Evolutionary conservation across 208 protist species (phyloP).

Genomic region (Trypanosoma conorhini): DNA sequence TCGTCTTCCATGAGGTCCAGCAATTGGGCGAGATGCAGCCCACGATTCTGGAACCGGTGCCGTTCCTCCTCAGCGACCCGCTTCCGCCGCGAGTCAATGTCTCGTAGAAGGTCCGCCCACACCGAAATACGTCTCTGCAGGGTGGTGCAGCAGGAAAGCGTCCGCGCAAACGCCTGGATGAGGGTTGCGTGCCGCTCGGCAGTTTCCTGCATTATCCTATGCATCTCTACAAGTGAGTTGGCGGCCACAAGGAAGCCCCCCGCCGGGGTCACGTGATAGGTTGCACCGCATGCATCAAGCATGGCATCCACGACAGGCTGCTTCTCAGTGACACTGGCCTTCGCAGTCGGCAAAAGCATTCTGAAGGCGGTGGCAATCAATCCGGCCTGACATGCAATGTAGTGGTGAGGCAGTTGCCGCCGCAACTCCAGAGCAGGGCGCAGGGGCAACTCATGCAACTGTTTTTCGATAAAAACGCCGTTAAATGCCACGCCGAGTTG

Average conservation of each 20-base stretch:
- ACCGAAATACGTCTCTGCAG: conserved; percentile 6
- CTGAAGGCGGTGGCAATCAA: conserved; percentile 21
- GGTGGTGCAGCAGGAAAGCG: neutral
- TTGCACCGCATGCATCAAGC: neutral
- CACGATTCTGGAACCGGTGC: neutral
- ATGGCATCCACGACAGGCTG: conserved; percentile 1
- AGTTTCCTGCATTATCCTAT: conserved; percentile 5
- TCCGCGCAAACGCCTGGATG: conserved; percentile 23
- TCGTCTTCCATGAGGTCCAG: conserved; percentile 24
- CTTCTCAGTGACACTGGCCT: neutral
- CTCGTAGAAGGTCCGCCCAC: conserved; percentile 6
- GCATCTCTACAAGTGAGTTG: conserved; percentile 9
- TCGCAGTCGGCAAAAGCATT: conserved; percentile 11
- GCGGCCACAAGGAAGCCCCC: conserved; percentile 4
- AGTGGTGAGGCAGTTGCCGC: conserved; percentile 9
- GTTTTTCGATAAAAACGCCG: conserved; percentile 22
- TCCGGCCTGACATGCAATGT: conserved; percentile 4
- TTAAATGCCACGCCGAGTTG: conserved; percentile 13
- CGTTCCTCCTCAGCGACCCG: conserved; percentile 5
- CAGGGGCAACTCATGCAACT: conserved; percentile 16
- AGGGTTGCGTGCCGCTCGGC: neutral
- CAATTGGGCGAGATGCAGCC: conserved; percentile 2
- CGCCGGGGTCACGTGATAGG: conserved; percentile 5
- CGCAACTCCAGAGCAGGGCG: conserved; percentile 12
- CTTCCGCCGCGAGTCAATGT: conserved; percentile 8